These are phyloP conservation scores for Acrasis kona DNA, from an alignment of 78 protist genomes.

Conservation along the genomic window DNA sequence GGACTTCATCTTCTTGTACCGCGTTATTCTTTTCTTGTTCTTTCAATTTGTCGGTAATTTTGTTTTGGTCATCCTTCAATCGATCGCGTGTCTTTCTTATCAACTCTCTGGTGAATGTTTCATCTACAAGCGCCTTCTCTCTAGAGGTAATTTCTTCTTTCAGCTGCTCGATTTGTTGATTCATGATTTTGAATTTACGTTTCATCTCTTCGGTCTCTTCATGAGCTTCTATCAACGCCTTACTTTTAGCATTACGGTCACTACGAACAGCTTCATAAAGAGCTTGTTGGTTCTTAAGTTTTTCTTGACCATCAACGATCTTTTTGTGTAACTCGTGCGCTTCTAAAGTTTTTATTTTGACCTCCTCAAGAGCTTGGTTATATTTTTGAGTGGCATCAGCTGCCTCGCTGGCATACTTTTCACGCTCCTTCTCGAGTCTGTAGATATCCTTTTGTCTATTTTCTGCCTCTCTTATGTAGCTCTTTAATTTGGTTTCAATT, in stretches of 20 bases:
- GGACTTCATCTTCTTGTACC: conserved; percentile 40
- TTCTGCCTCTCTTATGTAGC: neutral
- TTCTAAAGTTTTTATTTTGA: conserved; percentile 32
- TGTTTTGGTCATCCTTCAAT: conserved; percentile 9
- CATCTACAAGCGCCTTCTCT: conserved; percentile 23
- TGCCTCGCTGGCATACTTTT: conserved; percentile 34
- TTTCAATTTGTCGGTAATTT: neutral
- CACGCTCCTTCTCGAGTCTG: conserved; percentile 53
- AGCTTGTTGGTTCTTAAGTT: conserved; percentile 63
- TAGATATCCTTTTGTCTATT: conserved; percentile 27
- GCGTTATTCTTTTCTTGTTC: neutral
- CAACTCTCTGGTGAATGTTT: neutral
- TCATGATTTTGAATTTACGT: conserved; percentile 68
- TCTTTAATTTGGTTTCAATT: conserved; percentile 52
- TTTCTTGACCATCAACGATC: conserved; percentile 47
- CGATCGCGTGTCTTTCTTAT: conserved; percentile 23
- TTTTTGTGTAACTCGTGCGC: conserved; percentile 52
- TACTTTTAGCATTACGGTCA: conserved; percentile 72
- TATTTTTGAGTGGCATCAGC: conserved; percentile 25
- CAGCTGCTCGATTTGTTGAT: conserved; percentile 74
- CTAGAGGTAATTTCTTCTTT: conserved; percentile 55
- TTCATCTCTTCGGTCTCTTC: conserved; percentile 68
- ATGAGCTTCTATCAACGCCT: conserved; percentile 74
- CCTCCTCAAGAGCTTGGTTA: conserved; percentile 56
- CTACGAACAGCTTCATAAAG: conserved; percentile 76